Base-by-base conservation (phyloP, 257 asterid genomes). In the Fraxinus anomala region DNA sequence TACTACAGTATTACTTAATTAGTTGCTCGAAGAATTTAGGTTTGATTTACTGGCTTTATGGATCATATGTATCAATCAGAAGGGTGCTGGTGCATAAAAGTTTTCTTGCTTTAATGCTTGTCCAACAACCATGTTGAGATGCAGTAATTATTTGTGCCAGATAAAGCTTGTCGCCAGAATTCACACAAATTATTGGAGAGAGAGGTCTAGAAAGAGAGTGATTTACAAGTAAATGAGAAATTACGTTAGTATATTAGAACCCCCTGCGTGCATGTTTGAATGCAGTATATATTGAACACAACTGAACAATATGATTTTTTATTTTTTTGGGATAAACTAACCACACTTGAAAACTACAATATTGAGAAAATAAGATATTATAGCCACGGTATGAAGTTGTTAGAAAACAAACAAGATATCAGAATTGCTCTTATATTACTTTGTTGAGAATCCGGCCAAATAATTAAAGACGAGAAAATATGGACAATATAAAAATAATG, bases 91-190 rank as follows among this genome's bases (percentile, higher is more conserved):
- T 19, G 28, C 28, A 56, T 56, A n/a, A 16, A 69, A 36, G 37
- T 12, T 19, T 19, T 61, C 28, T 36, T 44, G 75, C 73, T 74
- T 83, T 77, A 74, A 81, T 78, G 83, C 81, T 14, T 39, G 68
- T 66, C 31, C 87, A 81, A 72, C 85, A 75, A 81, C 87, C 79
- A 68, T 31, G 26, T 74, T 69, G 28, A 51, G 31, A 23, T 13
- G 61, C 76, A 77, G 49, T 63, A 59, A 82, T 65, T 83, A 11
- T 16, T 42, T 67, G 28, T 68, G 42, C 34, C 47, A 17, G 31
- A 73, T n/a, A 26, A 73, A 26, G 9, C 10, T 56, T 56, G n/a
- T 51, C n/a, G 66, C 9, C 66, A 56, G 63, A 51, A 16, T 56
- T 56, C 66, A 56, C 66, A 56, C 12, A 19, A 56, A 56, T 56